Conservation (phyloP, 441 rosid genomes). For the Populus tomentosa region DNA sequence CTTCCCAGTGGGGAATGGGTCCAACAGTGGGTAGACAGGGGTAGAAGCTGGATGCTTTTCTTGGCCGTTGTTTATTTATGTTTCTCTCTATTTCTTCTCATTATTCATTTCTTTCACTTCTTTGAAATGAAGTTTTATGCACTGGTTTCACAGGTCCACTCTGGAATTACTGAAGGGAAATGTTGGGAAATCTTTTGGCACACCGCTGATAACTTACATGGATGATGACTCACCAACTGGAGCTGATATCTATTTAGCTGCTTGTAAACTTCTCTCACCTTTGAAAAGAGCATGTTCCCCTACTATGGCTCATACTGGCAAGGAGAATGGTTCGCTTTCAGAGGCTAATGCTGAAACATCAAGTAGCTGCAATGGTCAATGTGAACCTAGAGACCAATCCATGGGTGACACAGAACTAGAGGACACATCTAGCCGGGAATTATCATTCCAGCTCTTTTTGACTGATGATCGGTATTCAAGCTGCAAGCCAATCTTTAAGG, state of each 20-base stretch:
- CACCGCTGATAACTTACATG: conserved; percentile 65
- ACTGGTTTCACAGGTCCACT: conserved; percentile 38
- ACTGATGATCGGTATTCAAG: conserved; percentile 34
- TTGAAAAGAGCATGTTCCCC: conserved; percentile 49
- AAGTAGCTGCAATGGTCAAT: conserved; percentile 29
- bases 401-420: conserved; percentile 35
- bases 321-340: conserved; percentile 49
- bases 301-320: conserved; percentile 27
- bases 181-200: conserved; percentile 51
- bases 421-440: conserved; percentile 30
- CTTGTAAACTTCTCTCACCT: conserved; percentile 53
- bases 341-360: conserved; percentile 45
- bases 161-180: conserved; percentile 38
- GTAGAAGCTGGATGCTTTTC: background rate
- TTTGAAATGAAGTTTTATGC: conserved; percentile 14
- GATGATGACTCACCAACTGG: conserved; percentile 47
- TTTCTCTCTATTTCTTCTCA: background rate
- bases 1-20: background rate
- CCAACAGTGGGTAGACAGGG: background rate
- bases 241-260: conserved; percentile 54
- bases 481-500: conserved; percentile 44
- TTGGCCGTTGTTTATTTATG: background rate
- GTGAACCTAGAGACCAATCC: conserved; percentile 26
- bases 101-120: background rate
- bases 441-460: conserved; percentile 39